Conservation (phyloP, 805 yeast species). For the Debaryomyces castellii region DNA sequence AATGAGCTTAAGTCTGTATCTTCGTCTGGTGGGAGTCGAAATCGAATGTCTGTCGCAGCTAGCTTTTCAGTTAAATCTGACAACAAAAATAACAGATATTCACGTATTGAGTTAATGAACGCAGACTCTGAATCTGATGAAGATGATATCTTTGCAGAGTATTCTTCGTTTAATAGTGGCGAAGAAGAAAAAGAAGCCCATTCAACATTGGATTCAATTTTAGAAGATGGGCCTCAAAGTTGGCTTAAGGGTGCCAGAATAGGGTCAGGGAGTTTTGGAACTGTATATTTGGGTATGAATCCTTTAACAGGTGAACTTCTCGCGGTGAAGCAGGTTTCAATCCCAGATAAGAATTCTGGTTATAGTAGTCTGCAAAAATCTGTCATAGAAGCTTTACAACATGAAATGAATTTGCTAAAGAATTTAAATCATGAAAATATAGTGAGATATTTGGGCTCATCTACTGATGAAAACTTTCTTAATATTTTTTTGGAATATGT, state of each 20-base stretch:
- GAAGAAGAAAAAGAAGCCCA: slow-evolving; percentile 5
- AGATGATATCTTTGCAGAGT: slow-evolving; percentile 37
- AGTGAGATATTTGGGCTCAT: slow-evolving; percentile 88
- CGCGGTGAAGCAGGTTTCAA: slow-evolving; percentile 94
- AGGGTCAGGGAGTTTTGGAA: slow-evolving; percentile 94
- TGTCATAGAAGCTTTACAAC: slow-evolving; percentile 79
- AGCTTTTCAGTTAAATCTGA: slow-evolving; percentile 22
- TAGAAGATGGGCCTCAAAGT: slow-evolving; percentile 52
- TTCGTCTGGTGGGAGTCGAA: slow-evolving; percentile 12
- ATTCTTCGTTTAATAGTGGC: slow-evolving; percentile 11
- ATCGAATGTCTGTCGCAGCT: slow-evolving; percentile 27
- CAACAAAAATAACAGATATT: slow-evolving; percentile 30
- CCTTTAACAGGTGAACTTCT: slow-evolving; percentile 89
- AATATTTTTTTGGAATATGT: slow-evolving; percentile 77
- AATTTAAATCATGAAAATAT: slow-evolving; percentile 88
- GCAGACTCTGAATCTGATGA: slow-evolving; percentile 40
- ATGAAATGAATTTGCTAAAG: slow-evolving; percentile 75
- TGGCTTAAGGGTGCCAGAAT: slow-evolving; percentile 94
- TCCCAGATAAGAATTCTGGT: slow-evolving; percentile 46
- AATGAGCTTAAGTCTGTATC: slow-evolving; percentile 17
- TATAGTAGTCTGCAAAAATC: slow-evolving; percentile 29
- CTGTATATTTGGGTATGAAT: slow-evolving; percentile 89
- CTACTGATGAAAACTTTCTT: slow-evolving; percentile 64
- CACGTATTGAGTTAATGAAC: slow-evolving; percentile 48
- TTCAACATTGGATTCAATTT: slow-evolving; percentile 1